Percentiles rank a stretch among this genome's conserved stretches.
Conservation (phyloP, 305 asterid species). For the Rubia peregrina region DNA sequence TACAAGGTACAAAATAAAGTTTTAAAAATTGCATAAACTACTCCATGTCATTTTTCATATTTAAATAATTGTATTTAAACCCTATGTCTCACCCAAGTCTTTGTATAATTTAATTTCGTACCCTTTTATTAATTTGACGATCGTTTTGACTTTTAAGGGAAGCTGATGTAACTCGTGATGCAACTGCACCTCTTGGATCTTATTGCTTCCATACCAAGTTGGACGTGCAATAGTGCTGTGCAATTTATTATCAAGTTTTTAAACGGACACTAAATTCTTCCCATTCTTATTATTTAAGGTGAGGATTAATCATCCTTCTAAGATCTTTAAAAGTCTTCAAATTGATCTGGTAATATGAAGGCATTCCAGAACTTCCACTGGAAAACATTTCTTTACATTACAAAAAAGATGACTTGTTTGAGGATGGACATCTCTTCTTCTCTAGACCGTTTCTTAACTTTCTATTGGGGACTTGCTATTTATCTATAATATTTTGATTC, state of each 20-base stretch:
- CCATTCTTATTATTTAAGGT: background rate
- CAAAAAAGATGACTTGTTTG: background rate
- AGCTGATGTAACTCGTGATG: constrained; percentile 14
- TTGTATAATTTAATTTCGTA: background rate
- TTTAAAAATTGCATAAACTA: no score
- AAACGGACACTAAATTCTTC: background rate
- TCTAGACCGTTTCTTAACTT: no score
- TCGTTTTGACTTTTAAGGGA: background rate
- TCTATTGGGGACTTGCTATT: no score
- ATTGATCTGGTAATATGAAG: background rate
- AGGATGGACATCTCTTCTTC: background rate
- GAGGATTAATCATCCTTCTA: background rate
- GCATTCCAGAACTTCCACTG: background rate
- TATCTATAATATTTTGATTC: no score
- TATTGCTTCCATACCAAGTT: background rate
- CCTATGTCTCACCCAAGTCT: no score
- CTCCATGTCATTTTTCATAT: no score
- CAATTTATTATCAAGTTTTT: background rate
- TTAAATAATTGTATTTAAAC: no score
- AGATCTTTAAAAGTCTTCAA: background rate
- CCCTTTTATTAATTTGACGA: background rate
- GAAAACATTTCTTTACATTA: background rate
- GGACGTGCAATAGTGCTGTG: background rate
- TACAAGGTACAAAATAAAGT: no score
- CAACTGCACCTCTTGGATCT: background rate